Evolutionary conservation across 1,139 yeast genomes (phyloP).

Genomic region (Blastobotrys ciferrii): DNA sequence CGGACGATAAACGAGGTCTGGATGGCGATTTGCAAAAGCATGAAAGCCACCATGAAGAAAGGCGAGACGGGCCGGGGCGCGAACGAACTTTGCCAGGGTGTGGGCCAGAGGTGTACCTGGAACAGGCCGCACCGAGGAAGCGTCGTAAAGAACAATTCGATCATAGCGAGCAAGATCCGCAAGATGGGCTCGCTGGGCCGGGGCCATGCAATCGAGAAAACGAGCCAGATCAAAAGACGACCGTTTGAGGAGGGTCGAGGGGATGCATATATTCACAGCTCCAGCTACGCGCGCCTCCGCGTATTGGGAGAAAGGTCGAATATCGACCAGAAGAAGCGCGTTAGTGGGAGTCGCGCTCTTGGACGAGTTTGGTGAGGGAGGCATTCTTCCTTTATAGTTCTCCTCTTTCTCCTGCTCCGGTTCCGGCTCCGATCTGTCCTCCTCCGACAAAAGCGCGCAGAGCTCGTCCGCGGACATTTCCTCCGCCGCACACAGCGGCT

Average conservation of each 20-base stretch:
- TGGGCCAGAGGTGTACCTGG: constrained; percentile 24
- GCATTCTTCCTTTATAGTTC: constrained; percentile 1
- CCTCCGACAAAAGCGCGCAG: constrained; percentile 8
- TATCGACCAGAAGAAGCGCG: constrained; percentile 52
- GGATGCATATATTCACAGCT: constrained; percentile 69
- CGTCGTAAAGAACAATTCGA: constrained; percentile 54
- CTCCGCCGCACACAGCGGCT: background rate
- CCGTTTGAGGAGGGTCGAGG: constrained; percentile 73
- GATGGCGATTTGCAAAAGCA: constrained; percentile 33
- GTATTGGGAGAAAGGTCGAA: constrained; percentile 68
- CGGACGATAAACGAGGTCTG: constrained; percentile 27
- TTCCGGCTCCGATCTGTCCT: background rate
- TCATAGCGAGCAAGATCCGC: constrained; percentile 28
- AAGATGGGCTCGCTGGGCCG: constrained; percentile 37
- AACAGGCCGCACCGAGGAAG: constrained; percentile 10
- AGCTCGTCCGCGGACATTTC: constrained; percentile 13
- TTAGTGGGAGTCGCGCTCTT: constrained; percentile 12
- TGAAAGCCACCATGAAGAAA: constrained; percentile 35
- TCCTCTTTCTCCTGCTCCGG: background rate
- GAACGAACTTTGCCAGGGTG: constrained; percentile 51
- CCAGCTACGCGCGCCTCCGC: constrained; percentile 49
- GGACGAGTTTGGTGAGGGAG: constrained; percentile 3
- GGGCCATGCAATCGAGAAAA: constrained; percentile 55
- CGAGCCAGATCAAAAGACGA: constrained; percentile 56
- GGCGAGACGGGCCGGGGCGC: constrained; percentile 30